These are phyloP conservation scores for Boletellus emodensis DNA, from an alignment of 768 basidiomycete genomes.

Conservation along the genomic window DNA sequence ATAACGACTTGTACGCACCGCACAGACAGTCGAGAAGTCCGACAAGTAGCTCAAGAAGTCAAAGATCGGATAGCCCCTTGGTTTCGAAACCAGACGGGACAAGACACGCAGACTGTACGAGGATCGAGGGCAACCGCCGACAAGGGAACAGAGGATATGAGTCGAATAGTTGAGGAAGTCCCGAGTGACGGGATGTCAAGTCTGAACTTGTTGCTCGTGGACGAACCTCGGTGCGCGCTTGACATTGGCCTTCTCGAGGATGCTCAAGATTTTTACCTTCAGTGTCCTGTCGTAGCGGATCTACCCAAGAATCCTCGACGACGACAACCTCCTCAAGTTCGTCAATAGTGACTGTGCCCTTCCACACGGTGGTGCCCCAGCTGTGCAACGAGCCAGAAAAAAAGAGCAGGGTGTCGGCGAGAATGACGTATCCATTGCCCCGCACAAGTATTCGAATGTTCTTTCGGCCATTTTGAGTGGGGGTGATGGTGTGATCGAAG, in stretches of 20 bases:
- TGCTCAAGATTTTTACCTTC: background rate
- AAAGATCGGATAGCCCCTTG: background rate
- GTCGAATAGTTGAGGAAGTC: background rate
- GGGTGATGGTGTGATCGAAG: background rate
- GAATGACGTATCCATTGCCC: background rate
- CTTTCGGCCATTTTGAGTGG: background rate
- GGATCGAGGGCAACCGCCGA: background rate
- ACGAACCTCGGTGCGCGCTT: background rate
- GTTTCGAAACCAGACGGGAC: background rate
- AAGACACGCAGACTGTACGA: background rate
- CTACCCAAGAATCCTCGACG: background rate
- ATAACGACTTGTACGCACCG: no score
- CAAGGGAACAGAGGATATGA: background rate
- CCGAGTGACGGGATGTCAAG: background rate
- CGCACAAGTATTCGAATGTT: background rate
- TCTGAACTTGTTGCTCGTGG: background rate
- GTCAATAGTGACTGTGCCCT: background rate
- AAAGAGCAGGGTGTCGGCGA: background rate
- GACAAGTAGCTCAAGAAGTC: background rate
- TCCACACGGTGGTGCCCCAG: background rate
- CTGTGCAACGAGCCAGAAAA: background rate
- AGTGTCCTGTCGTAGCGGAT: background rate
- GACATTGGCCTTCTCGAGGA: background rate
- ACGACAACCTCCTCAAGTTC: background rate
- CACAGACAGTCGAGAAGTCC: background rate